Evolutionary conservation across 129 eudicot species (phyloP).

Genomic region (Rutidosis leptorrhynchoides): DNA sequence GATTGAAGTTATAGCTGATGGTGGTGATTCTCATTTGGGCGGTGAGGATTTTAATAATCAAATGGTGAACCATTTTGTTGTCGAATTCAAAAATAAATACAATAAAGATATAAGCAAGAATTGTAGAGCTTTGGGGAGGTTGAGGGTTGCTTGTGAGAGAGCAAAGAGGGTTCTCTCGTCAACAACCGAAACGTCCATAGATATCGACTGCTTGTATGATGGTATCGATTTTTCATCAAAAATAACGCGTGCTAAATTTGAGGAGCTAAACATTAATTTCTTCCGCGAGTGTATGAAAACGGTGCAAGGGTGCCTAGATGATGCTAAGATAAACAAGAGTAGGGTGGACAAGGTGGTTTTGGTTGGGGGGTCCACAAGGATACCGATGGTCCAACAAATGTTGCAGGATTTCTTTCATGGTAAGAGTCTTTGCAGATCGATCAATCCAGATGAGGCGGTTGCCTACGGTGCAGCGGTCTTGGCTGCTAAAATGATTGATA

Average conservation of each 20-base stretch:
- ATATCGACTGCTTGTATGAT: background rate
- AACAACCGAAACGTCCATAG: background rate
- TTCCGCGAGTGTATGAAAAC: background rate
- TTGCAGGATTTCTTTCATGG: slow-evolving; percentile 2
- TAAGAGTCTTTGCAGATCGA: background rate
- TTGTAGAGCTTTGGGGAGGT: slow-evolving; percentile 11
- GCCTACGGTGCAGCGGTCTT: background rate
- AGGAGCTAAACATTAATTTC: background rate
- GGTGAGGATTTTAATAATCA: background rate
- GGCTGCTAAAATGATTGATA: background rate
- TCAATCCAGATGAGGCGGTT: background rate
- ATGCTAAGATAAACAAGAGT: background rate
- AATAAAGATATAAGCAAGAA: background rate
- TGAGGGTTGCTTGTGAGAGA: background rate
- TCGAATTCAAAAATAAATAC: background rate
- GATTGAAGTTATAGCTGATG: background rate
- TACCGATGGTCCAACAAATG: slow-evolving; percentile 13
- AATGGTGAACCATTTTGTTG: slow-evolving; percentile 9
- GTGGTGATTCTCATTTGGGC: background rate
- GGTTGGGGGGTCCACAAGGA: slow-evolving; percentile 6
- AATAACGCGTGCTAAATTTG: background rate
- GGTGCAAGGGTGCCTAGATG: background rate
- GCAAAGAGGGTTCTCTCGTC: background rate
- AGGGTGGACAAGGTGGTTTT: background rate
- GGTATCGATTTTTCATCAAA: background rate